Conservation (phyloP, 257 asterid species). For the Mitragyna speciosa region DNA sequence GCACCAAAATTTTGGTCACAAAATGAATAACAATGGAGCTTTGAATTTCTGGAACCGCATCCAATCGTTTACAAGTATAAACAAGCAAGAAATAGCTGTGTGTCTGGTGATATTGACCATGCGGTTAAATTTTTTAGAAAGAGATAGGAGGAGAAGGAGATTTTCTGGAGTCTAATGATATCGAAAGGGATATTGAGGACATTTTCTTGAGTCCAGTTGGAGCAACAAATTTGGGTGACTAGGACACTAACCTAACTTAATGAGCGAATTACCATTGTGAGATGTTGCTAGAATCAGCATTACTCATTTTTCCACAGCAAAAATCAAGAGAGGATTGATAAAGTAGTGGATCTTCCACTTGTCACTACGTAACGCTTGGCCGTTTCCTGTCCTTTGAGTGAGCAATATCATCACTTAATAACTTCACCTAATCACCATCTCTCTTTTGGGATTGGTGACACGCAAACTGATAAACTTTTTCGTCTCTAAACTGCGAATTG, state of each 20-base stretch:
- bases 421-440: background rate
- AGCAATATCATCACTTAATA: background rate
- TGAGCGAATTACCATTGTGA: background rate
- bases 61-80: background rate
- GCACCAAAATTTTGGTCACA: background rate
- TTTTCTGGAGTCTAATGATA: too few species aligned
- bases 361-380: background rate
- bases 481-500: background rate
- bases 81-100: background rate
- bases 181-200: background rate
- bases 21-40: background rate
- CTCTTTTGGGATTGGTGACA: background rate
- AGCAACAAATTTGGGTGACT: background rate
- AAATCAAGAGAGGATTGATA: background rate
- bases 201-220: background rate
- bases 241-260: background rate
- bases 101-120: too few species aligned
- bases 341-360: slow-evolving; percentile 4
- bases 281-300: background rate
- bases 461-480: background rate
- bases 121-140: background rate
- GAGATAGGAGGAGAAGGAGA: background rate
- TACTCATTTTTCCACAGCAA: background rate
- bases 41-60: background rate
- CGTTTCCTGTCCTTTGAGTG: background rate